Evolutionary conservation across 306 rosid genomes (phyloP).

Genomic region (Ceratonia siliqua): DNA sequence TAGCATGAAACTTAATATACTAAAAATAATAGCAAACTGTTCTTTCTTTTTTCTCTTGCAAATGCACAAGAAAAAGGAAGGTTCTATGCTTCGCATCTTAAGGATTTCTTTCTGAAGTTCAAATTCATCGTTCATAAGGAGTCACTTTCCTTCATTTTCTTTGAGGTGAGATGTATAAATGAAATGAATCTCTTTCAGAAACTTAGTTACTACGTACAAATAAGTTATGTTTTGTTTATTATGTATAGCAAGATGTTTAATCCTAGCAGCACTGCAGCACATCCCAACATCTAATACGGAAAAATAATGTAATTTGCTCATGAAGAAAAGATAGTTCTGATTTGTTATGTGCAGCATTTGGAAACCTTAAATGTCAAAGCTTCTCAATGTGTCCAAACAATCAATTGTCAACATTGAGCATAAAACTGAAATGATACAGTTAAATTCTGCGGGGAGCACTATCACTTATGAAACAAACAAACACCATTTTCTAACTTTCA

Average conservation of each 20-base stretch:
- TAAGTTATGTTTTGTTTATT: neutral
- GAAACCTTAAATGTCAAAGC: neutral
- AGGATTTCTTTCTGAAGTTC: constrained; percentile 26
- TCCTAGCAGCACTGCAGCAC: neutral
- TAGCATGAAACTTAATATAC: constrained; percentile 8
- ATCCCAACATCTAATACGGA: neutral
- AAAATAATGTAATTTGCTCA: neutral
- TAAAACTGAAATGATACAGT: neutral
- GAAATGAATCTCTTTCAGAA: constrained; percentile 7
- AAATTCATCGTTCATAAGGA: constrained; percentile 9
- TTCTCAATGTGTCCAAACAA: constrained; percentile 16
- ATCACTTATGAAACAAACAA: neutral
- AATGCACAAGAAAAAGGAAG: neutral
- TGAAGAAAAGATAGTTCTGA: neutral
- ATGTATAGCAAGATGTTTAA: neutral
- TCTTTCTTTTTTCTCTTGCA: neutral
- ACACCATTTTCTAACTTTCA: constrained; percentile 15
- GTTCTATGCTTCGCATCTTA: neutral
- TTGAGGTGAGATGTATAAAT: neutral
- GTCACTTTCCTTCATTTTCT: constrained; percentile 18
- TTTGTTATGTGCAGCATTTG: neutral
- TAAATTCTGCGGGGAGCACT: neutral
- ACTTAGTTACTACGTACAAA: neutral
- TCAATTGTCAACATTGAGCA: constrained; percentile 5
- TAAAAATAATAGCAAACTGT: neutral